Evolutionary conservation across 2,329 filamentous ascomycete species (phyloP), one percentile per base, ranked within the genome.

Genomic region (Penicillium sp.): DNA sequence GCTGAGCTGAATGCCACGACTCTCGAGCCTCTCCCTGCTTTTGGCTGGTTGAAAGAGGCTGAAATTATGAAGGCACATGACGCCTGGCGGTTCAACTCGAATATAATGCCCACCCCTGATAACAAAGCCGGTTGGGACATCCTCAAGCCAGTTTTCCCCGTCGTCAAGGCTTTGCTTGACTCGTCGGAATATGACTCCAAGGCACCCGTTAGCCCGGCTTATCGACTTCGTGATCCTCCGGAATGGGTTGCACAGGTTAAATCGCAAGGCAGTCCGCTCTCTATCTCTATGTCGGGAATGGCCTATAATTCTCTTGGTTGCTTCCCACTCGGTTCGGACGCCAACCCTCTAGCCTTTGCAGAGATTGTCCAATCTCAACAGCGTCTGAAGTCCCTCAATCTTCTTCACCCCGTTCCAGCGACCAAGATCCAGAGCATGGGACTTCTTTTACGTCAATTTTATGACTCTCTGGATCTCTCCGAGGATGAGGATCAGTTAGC

Each of bases 11-110:
- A 70, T 28, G 53, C 56, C 19, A 64, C 67, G 10, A 57, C 54
- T 8, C 42, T 53, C 0, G 68, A 75, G 49, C 75, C 75, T 11
- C 62, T 77, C 3, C 70, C 74, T 5, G 72, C 75, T 1, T 72
- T 77, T 48, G 67, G 71, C 42, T 77, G 73, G 73, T 52, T 77
- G 46, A 77, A 77, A 53, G 70, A 74, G 35, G 62, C 68, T 10
- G 63, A 69, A n/a, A 66, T 73, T 12, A 76, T 76, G 66, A 66
- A 69, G 31, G 55, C 64, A 0, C 75, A 77, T 41, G 69, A 74
- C 33, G 58, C 50, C 27, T 77, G 73, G 73, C 68, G 67, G 38
- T 62, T 59, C 1, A 72, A 72, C 41, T 28, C 53, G 18, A 53
- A 61, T 2, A 52, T 71, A 11, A 31, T 54, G 13, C 44, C 47